Evolutionary conservation across 306 rosid genomes (phyloP).

Genomic region (Notholithocarpus densiflorus): DNA sequence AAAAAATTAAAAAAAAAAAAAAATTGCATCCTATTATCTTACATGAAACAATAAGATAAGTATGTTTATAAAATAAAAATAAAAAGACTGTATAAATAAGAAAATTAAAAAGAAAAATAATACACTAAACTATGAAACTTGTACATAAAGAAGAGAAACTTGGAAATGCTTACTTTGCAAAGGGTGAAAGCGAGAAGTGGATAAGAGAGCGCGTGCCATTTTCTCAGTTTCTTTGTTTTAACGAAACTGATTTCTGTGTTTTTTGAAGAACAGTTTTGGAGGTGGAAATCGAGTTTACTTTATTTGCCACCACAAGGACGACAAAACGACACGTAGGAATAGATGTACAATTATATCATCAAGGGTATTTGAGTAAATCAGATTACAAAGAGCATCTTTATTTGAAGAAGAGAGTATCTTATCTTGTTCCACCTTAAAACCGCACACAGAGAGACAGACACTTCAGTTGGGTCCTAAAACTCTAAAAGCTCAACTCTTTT

Average conservation of each 20-base stretch:
- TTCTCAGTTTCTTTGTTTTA: not conserved
- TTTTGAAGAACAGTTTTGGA: not conserved
- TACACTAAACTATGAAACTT: not conserved
- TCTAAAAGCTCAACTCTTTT: constrained; percentile 9
- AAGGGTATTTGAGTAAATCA: constrained; percentile 37
- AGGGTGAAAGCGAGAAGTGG: constrained; percentile 47
- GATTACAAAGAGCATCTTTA: not conserved
- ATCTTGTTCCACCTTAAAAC: constrained; percentile 23
- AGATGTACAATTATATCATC: not conserved
- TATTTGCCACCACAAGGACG: not conserved
- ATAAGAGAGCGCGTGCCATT: constrained; percentile 71
- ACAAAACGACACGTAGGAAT: not conserved
- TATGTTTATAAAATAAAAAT: not conserved
- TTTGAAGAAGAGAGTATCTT: constrained; percentile 16
- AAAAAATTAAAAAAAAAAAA: not conserved
- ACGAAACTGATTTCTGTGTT: not conserved
- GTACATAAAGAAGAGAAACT: not conserved
- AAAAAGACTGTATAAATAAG: not conserved
- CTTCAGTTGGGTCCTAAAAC: constrained; percentile 17
- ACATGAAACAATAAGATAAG: not conserved
- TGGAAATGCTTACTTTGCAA: constrained; percentile 45
- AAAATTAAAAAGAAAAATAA: not conserved
- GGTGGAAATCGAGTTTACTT: not conserved
- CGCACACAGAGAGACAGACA: not conserved
- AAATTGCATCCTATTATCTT: not conserved